A percentile compares a stretch with the other conserved stretches of the same genome.
phyloP scores from a whole-genome alignment of 192 early-diverging fungal species.

The Rhizophagus prolifer region DNA sequence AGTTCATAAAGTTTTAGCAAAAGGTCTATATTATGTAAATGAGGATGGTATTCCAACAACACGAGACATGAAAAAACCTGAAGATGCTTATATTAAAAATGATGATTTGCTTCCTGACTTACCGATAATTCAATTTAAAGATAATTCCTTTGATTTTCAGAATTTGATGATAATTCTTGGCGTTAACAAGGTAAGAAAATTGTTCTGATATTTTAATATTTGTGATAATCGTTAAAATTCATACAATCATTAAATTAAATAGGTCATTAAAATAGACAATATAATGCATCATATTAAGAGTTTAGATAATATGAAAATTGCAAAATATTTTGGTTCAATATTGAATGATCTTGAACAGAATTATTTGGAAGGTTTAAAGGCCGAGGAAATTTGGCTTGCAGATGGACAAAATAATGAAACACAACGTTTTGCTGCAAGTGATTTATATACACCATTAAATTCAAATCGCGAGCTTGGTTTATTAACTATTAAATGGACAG shows the following conservation, averaged over 20 bases:
- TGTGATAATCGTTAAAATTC: constrained; percentile 13
- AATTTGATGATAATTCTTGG: too few relatives aligned
- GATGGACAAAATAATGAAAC: constrained; percentile 26
- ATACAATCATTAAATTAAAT: neutral
- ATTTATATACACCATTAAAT: constrained; percentile 69
- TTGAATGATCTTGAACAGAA: constrained; percentile 50
- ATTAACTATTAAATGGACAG: constrained; percentile 67
- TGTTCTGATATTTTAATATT: too few relatives aligned
- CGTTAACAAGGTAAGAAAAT: too few relatives aligned
- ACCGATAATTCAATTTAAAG: too few relatives aligned
- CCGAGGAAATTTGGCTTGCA: neutral
- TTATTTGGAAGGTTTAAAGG: constrained; percentile 58
- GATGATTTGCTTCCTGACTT: too few relatives aligned
- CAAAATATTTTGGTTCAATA: constrained; percentile 76
- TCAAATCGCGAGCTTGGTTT: constrained; percentile 54
- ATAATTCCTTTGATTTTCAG: too few relatives aligned
- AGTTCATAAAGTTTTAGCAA: too few relatives aligned
- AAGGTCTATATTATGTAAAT: too few relatives aligned
- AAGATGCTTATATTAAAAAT: too few relatives aligned
- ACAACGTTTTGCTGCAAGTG: constrained; percentile 53
- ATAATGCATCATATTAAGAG: constrained; percentile 60
- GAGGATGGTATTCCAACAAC: too few relatives aligned
- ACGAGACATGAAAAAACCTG: too few relatives aligned
- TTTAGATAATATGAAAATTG: constrained; percentile 79
- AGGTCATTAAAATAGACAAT: constrained; percentile 54